Evolutionary conservation across 2,329 filamentous ascomycete genomes (phyloP).

Genomic region (Graphilbum fragrans): DNA sequence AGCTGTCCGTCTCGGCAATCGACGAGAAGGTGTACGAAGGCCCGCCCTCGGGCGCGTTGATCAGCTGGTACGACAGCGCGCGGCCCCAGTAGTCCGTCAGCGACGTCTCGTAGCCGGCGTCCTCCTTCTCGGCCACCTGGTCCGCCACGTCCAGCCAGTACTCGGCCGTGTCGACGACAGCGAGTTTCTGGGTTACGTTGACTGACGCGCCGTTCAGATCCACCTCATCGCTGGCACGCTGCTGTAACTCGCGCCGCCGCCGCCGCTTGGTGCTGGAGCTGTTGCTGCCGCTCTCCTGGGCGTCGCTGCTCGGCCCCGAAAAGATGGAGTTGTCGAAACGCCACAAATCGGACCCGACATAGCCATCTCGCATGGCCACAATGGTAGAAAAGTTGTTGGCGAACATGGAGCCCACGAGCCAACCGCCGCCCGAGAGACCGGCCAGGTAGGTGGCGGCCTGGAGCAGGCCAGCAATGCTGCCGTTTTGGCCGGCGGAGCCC

Average conservation of each 20-base stretch:
- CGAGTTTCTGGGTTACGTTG: slow-evolving; percentile 6
- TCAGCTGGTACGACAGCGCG: slow-evolving; percentile 73
- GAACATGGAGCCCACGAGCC: slow-evolving; percentile 74
- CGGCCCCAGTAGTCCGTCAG: slow-evolving; percentile 87
- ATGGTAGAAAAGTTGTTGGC: slow-evolving; percentile 75
- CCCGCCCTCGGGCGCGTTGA: slow-evolving; percentile 65
- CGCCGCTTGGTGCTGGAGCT: neutral
- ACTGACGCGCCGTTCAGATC: neutral
- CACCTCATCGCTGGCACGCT: neutral
- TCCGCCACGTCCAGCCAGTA: slow-evolving; percentile 50
- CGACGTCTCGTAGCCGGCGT: slow-evolving; percentile 54
- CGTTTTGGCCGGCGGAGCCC: slow-evolving; percentile 28
- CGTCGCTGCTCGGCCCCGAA: slow-evolving; percentile 16
- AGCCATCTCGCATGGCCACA: slow-evolving; percentile 36
- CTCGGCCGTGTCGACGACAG: slow-evolving; percentile 15
- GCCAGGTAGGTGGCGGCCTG: slow-evolving; percentile 73
- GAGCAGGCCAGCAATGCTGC: slow-evolving; percentile 64
- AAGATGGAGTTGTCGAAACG: slow-evolving; percentile 23
- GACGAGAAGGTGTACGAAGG: slow-evolving; percentile 74
- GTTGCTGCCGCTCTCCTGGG: slow-evolving; percentile 10
- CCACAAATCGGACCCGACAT: slow-evolving; percentile 18
- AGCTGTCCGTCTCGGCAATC: slow-evolving; percentile 29
- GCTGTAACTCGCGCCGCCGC: neutral
- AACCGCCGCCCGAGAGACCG: slow-evolving; percentile 71
- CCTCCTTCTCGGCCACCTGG: slow-evolving; percentile 46